These are phyloP conservation scores for Crithidia mellificae DNA, from an alignment of 208 protist species.

Conservation along the genomic window DNA sequence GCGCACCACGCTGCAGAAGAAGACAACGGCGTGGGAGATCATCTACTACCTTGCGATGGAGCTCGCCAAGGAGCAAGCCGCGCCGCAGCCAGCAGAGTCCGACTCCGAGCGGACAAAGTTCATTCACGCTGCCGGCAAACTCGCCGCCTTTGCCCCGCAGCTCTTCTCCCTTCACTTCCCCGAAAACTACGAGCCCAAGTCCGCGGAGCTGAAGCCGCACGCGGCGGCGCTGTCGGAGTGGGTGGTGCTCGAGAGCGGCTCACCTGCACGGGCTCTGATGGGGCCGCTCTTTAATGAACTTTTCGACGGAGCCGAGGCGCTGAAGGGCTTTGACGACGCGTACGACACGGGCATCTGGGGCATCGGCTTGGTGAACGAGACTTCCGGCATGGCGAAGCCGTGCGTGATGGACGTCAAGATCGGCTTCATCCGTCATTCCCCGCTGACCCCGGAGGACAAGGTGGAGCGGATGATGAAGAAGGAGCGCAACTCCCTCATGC, in stretches of 20 bases:
- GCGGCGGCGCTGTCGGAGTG: constrained; percentile 15
- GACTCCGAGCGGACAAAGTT: constrained; percentile 24
- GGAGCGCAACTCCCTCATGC: constrained; percentile 42
- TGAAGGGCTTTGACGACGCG: constrained; percentile 35
- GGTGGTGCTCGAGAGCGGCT: constrained; percentile 39
- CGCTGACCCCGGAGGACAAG: constrained; percentile 60
- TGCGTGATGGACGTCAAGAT: constrained; percentile 83
- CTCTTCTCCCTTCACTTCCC: constrained; percentile 33
- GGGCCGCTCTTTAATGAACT: constrained; percentile 42
- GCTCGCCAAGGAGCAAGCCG: constrained; percentile 21
- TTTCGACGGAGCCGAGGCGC: constrained; percentile 29
- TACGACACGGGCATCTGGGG: constrained; percentile 54
- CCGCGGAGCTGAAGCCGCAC: constrained; percentile 22
- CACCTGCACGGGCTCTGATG: constrained; percentile 19
- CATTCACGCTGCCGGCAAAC: constrained; percentile 22
- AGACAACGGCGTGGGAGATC: constrained; percentile 72
- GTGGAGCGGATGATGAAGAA: constrained; percentile 50
- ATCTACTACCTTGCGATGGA: constrained; percentile 61
- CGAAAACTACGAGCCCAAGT: constrained; percentile 21
- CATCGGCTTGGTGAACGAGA: constrained; percentile 66
- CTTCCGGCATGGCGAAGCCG: constrained; percentile 36
- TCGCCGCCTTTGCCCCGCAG: constrained; percentile 16
- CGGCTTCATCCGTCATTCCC: constrained; percentile 70
- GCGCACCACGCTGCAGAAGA: constrained; percentile 59
- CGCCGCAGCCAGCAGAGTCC: background rate